phyloP scores from a whole-genome alignment of 352 stramenopile species.

The Phytophthora sp. region DNA sequence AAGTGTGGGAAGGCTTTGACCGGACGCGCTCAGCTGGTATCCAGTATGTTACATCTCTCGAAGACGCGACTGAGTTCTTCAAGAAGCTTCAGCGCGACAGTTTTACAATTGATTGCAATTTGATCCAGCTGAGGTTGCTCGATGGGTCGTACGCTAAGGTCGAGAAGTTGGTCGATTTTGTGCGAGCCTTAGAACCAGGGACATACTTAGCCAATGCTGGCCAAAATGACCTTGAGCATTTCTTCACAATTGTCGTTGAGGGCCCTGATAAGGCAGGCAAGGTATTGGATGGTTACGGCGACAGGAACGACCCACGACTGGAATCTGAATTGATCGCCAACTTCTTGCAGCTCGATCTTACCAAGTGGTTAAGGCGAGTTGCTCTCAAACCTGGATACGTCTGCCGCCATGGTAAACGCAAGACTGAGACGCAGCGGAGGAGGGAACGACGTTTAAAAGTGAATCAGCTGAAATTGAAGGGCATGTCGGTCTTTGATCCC shows the following conservation, averaged over 20 bases:
- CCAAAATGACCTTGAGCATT: neutral
- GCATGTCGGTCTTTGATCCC: constrained; percentile 7
- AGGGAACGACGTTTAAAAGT: neutral
- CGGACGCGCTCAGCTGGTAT: neutral
- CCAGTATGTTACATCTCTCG: neutral
- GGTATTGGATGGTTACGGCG: neutral
- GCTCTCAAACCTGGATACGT: neutral
- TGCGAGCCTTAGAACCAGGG: neutral
- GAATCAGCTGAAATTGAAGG: neutral
- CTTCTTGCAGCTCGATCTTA: neutral
- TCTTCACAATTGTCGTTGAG: neutral
- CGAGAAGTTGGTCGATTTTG: neutral
- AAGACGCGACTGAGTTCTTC: constrained; percentile 15
- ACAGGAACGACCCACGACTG: neutral
- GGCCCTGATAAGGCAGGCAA: neutral
- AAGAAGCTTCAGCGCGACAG: neutral
- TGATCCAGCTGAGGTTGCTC: neutral
- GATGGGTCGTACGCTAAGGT: neutral
- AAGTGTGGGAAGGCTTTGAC: constrained; percentile 18
- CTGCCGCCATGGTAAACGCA: neutral
- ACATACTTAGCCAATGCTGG: constrained; percentile 7
- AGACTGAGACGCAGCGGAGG: neutral
- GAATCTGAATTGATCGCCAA: neutral
- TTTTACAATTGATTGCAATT: neutral
- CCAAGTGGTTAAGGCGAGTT: constrained; percentile 2